Percentiles rank a stretch among this genome's conserved stretches.
phyloP scores from a whole-genome alignment of 2,329 filamentous ascomycete species.

The Calonectria hongkongensis region DNA sequence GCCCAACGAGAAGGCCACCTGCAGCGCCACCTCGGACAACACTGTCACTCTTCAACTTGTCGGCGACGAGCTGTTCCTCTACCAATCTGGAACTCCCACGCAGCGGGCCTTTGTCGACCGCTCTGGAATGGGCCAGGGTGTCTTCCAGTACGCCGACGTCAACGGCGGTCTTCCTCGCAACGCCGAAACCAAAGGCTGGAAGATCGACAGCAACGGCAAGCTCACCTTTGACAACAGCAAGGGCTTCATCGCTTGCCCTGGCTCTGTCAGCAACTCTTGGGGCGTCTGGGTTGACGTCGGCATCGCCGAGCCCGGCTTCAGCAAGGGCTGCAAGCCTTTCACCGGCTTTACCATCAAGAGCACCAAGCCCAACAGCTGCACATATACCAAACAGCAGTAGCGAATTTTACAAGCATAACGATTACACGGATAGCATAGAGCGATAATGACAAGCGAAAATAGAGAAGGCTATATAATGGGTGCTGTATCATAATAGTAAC shows the following conservation, averaged over 20 bases:
- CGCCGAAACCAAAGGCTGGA: slow-evolving; percentile 68
- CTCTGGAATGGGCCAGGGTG: slow-evolving; percentile 75
- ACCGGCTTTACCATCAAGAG: slow-evolving; percentile 55
- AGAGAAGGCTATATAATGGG: background rate
- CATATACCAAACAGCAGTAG: slow-evolving; percentile 52
- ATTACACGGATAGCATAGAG: too few species aligned
- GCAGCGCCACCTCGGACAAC: slow-evolving; percentile 63
- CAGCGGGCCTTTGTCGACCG: slow-evolving; percentile 74
- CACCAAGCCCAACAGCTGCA: slow-evolving; percentile 60
- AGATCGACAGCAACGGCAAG: slow-evolving; percentile 63
- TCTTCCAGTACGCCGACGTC: slow-evolving; percentile 69
- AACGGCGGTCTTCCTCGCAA: slow-evolving; percentile 62
- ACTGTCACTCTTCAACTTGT: slow-evolving; percentile 70
- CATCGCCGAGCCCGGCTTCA: slow-evolving; percentile 59
- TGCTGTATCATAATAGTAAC: background rate
- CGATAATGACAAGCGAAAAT: background rate
- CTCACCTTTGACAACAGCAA: slow-evolving; percentile 66
- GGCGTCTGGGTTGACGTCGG: slow-evolving; percentile 61
- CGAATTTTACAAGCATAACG: background rate
- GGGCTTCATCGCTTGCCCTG: slow-evolving; percentile 73
- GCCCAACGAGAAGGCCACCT: slow-evolving; percentile 68
- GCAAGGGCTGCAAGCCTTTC: slow-evolving; percentile 62
- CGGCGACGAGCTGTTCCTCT: slow-evolving; percentile 69
- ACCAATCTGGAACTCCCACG: slow-evolving; percentile 57
- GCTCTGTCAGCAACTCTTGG: slow-evolving; percentile 63